phyloP scores from a whole-genome alignment of 2,329 filamentous ascomycete genomes.

The Drechslerella stenobrocha region DNA sequence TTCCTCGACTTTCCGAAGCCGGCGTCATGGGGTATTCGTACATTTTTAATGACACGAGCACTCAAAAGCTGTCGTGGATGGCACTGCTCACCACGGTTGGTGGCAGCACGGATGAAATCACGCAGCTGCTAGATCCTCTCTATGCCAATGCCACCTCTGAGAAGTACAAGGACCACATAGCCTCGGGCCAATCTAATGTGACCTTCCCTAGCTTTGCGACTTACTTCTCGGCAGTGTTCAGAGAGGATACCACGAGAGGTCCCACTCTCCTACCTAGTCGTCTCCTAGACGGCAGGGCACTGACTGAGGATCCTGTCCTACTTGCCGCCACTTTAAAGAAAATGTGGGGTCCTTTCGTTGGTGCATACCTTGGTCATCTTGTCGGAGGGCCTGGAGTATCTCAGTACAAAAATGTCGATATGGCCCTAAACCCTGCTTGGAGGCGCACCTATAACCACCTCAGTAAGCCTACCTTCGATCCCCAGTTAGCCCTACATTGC shows the following conservation, averaged over 20 bases:
- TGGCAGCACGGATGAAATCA: conserved; percentile 14
- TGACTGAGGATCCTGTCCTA: conserved; percentile 47
- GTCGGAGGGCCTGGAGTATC: conserved; percentile 56
- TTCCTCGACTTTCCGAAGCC: conserved; percentile 59
- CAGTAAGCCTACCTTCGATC: conserved; percentile 17
- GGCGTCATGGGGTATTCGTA: conserved; percentile 56
- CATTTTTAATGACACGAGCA: conserved; percentile 52
- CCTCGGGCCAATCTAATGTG: conserved; percentile 37
- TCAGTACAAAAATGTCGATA: conserved; percentile 55
- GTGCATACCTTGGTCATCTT: conserved; percentile 53
- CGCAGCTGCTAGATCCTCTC: conserved; percentile 12
- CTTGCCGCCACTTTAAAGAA: conserved; percentile 56
- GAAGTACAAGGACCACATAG: conserved; percentile 40
- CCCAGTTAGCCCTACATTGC: background rate
- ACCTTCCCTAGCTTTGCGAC: conserved; percentile 50
- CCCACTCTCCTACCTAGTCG: conserved; percentile 53
- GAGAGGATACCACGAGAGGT: conserved; percentile 50
- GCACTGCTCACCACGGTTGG: conserved; percentile 17
- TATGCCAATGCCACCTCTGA: conserved; percentile 4
- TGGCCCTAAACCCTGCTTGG: conserved; percentile 57
- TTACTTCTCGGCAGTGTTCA: conserved; percentile 49
- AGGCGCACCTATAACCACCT: conserved; percentile 58
- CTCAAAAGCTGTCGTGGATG: conserved; percentile 4
- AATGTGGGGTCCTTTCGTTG: conserved; percentile 50
- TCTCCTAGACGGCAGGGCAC: conserved; percentile 55